Conservation (phyloP, 1,284 basidiomycete species). For the Ceraceosorus bombacis region DNA sequence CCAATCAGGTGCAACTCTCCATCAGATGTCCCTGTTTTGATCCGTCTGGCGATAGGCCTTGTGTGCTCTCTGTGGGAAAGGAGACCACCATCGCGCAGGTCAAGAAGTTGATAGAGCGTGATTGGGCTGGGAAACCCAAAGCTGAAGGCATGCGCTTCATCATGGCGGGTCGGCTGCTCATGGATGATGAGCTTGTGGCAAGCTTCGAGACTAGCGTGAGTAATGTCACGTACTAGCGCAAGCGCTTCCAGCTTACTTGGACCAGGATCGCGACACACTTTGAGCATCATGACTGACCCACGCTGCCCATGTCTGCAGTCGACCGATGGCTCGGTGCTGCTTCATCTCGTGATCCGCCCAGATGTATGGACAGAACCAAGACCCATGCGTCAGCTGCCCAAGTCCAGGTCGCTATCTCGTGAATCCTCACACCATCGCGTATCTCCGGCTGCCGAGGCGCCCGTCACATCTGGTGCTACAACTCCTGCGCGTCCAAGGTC, state of each 20-base stretch:
- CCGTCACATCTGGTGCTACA: too few species aligned
- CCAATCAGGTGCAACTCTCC: not conserved
- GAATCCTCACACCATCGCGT: too few species aligned
- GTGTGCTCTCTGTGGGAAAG: not conserved
- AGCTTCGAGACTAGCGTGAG: slow-evolving; percentile 13
- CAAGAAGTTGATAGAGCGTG: slow-evolving; percentile 22
- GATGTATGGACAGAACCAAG: slow-evolving; percentile 28
- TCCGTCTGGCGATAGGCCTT: not conserved
- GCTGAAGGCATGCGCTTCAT: slow-evolving; percentile 39
- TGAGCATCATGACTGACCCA: too few species aligned
- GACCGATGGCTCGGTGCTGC: slow-evolving; percentile 5
- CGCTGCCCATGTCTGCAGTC: too few species aligned
- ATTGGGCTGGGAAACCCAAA: slow-evolving; percentile 27
- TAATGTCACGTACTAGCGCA: not conserved
- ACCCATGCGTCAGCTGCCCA: too few species aligned
- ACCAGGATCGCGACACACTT: too few species aligned
- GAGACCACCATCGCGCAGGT: slow-evolving; percentile 9
- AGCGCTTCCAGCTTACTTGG: too few species aligned
- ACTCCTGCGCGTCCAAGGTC: too few species aligned
- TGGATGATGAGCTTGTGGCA: slow-evolving; percentile 18
- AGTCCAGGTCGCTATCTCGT: too few species aligned
- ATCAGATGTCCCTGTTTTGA: not conserved
- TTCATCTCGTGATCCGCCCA: slow-evolving; percentile 42
- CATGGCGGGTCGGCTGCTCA: slow-evolving; percentile 27
- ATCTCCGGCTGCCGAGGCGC: too few species aligned